Base-by-base conservation (phyloP, 768 basidiomycete genomes). In the Suillus bovinus region DNA sequence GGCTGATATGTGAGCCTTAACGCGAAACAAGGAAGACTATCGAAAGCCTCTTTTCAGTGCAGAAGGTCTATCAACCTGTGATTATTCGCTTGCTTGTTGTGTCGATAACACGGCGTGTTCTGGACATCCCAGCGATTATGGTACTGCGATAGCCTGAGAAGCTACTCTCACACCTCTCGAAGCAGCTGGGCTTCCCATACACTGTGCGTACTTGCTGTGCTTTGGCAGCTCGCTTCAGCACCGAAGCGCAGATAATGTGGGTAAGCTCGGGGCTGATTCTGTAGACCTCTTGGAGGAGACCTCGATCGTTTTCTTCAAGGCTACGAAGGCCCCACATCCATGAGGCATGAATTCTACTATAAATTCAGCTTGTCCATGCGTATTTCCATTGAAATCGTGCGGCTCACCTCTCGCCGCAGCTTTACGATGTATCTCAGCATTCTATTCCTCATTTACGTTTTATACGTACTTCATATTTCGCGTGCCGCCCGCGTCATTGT, bases 121-220 rank as follows among this genome's bases (percentile, higher is more conserved):
- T 52, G 50, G 22, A 58, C 56, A 47, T 38, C 56, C 41, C 41
- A 38, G 56, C 56, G 20, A 60, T 36, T 33, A 59, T 60, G 22
- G 36, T 53, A 36, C 50, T 60, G 59, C 54, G 33, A 16, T 53
- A 54, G n/a, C 59, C 59, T 4, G 55, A 60, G 47, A 60, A 34
- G 52, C 59, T 27, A 27, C n/a, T 24, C 47, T 49, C 33, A 31
- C 36, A 56, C 55, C 54, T 52, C 50, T 52, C 50, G 50, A 55
- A 38, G 34, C 22, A 55, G 34, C 54, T 24, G 11, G 3, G 22
- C 53, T 53, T 53, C 31, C 17, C 36, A 20, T 56, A 36, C 50
- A 27, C 9, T 24, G 24, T 38, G 54, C 36, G 10, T n/a, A 14
- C 34, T 54, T 36, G 33, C 54, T 56, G 55, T 29, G 55, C 24